Base-by-base conservation (phyloP, 305 asterid genomes). In the Euphrasia arctica region DNA sequence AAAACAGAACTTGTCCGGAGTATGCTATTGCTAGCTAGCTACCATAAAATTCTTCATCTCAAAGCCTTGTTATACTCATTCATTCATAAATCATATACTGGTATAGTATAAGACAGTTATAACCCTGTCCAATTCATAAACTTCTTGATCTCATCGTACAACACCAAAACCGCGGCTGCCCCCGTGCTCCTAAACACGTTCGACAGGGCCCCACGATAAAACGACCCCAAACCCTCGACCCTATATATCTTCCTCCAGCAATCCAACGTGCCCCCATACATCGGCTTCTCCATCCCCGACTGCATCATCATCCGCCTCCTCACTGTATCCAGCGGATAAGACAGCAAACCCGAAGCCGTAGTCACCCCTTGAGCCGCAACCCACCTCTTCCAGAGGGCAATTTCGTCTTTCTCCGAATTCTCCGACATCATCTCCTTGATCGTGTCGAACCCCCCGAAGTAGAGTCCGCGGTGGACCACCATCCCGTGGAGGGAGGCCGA, bases 271-370 rank as follows among this genome's bases (percentile, higher is more conserved):
- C 74, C 81, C 60, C n/a, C 8, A 72, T 84, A 92, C 95, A 90
- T 86, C 2, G 85, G 89, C 45, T 59, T 47, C 11, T 78, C 97
- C 36, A 77, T 54, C 8, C 99, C 99, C 2, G 99, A 88, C 58
- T 93, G 97, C 99, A 93, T 93, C 99, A 93, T 93, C 92, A 90
- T 88, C 62, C 99, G 85, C 81, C 99, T 83, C 72, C 97, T 59
- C 31, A 93, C 99, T 0, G 99, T 93, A 63, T 93, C 99, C 32
- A 93, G 63, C 2, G 99, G 99, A 65, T 93, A 93, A 5, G 99
- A 90, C 50, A 90, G 7, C 77, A 93, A 45, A 64, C 97, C 99
- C 0, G 99, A 96, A 7, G 96, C 74, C 2, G 96, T 88, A 2
- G 99, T 93, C 34, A 93, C 97, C 1, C 80, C 99, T 62, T 93